Percentiles rank a stretch among this genome's conserved stretches.
phyloP scores from a whole-genome alignment of 208 protist genomes.

The Leishmania mexicana region DNA sequence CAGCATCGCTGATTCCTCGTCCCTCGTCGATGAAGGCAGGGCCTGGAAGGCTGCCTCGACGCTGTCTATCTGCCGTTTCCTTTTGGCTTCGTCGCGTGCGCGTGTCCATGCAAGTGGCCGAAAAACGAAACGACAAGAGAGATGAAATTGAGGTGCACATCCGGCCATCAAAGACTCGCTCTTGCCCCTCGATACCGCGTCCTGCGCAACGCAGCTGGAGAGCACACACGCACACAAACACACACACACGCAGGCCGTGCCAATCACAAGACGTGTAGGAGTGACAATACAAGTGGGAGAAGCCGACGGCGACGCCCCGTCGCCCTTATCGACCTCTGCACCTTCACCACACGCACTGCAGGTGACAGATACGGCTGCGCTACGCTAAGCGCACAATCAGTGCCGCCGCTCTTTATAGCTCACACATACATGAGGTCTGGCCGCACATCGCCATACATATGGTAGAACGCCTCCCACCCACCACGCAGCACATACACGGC shows the following conservation, averaged over 20 bases:
- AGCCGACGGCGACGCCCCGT: neutral
- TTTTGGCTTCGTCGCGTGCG: neutral
- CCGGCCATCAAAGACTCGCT: neutral
- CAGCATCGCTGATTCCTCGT: neutral
- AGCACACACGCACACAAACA: constrained; percentile 25
- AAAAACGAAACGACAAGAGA: neutral
- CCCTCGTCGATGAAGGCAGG: neutral
- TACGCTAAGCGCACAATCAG: too few species aligned
- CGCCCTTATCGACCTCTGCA: neutral
- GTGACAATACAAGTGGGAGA: constrained; percentile 3
- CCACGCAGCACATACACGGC: constrained; percentile 70
- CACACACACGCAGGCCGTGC: neutral
- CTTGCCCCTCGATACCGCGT: neutral
- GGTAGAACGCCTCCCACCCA: constrained; percentile 68
- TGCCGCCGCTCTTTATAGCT: neutral
- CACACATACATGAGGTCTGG: constrained; percentile 55
- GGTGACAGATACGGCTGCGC: neutral
- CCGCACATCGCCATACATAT: constrained; percentile 45
- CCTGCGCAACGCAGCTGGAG: neutral
- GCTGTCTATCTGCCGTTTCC: neutral
- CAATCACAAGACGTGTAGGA: neutral
- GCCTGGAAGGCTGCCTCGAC: neutral
- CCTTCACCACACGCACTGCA: neutral
- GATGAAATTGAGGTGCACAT: neutral
- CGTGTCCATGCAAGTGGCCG: neutral